phyloP scores from a whole-genome alignment of 345 rosid species.

The Eucalyptus lansdowneana region DNA sequence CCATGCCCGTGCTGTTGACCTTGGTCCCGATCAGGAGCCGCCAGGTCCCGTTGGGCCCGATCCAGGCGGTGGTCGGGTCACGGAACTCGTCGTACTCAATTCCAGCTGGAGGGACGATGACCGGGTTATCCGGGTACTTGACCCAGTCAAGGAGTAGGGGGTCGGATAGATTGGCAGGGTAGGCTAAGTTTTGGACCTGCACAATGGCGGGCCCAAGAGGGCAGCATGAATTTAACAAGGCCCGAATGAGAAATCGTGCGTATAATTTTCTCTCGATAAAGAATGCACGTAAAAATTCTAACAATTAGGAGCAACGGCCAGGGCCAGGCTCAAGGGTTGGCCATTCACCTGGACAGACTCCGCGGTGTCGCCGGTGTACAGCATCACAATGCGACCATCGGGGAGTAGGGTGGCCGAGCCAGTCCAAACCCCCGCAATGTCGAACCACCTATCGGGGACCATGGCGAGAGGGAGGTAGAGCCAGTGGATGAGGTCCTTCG shows the following conservation, averaged over 20 bases:
- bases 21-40: slow-evolving; percentile 59
- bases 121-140: slow-evolving; percentile 70
- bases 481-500: slow-evolving; percentile 88
- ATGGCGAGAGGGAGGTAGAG: slow-evolving; percentile 70
- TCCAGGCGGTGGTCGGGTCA: slow-evolving; percentile 89
- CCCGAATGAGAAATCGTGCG: neutral
- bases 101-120: slow-evolving; percentile 58
- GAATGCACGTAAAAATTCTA: neutral
- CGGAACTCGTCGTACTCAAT: slow-evolving; percentile 51
- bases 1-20: slow-evolving; percentile 39
- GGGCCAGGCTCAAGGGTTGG: neutral
- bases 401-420: slow-evolving; percentile 82
- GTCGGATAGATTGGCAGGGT: slow-evolving; percentile 71
- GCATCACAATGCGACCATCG: slow-evolving; percentile 55
- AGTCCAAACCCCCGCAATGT: slow-evolving; percentile 77
- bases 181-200: slow-evolving; percentile 72
- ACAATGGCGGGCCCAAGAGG: neutral
- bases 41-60: slow-evolving; percentile 59
- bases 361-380: slow-evolving; percentile 69
- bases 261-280: neutral
- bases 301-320: neutral
- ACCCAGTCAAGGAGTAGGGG: slow-evolving; percentile 82
- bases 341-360: slow-evolving; percentile 27
- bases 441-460: slow-evolving; percentile 70
- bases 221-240: neutral